Percentiles rank a stretch among this genome's conserved stretches.
These are phyloP conservation scores for Rhynchospora breviuscula DNA, from an alignment of 176 grass and related monocot genomes.

Conservation along the genomic window DNA sequence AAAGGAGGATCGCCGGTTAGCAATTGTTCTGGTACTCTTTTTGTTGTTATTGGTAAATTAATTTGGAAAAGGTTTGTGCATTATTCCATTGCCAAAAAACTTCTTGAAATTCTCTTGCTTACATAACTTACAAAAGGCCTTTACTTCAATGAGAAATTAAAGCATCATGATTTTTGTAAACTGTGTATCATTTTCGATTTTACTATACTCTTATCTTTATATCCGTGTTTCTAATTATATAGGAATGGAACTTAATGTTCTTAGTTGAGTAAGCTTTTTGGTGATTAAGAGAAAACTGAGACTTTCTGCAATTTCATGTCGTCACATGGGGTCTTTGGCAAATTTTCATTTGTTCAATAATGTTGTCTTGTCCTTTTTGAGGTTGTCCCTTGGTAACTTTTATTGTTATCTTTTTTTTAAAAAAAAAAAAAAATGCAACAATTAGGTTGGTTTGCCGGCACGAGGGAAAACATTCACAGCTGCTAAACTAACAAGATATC, in stretches of 20 bases:
- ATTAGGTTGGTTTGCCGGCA: slow-evolving; percentile 91
- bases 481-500: slow-evolving; percentile 95
- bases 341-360: background rate
- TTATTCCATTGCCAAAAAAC: background rate
- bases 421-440: slow-evolving; percentile 9
- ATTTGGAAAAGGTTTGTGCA: background rate
- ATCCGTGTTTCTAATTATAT: background rate
- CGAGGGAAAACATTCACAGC: slow-evolving; percentile 98
- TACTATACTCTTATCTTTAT: background rate
- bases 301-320: background rate
- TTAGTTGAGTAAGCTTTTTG: background rate
- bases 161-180: background rate
- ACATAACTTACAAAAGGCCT: background rate
- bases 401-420: slow-evolving; percentile 8
- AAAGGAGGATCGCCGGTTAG: slow-evolving; percentile 79
- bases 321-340: background rate
- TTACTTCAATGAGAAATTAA: background rate
- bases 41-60: background rate
- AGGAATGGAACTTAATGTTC: background rate
- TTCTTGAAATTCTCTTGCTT: background rate
- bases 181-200: background rate
- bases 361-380: slow-evolving; percentile 11
- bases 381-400: background rate
- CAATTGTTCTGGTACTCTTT: slow-evolving; percentile 77
- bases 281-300: background rate